These are phyloP conservation scores for Aspergillus sergii DNA, from an alignment of 2,329 filamentous ascomycete genomes.

Conservation along the genomic window DNA sequence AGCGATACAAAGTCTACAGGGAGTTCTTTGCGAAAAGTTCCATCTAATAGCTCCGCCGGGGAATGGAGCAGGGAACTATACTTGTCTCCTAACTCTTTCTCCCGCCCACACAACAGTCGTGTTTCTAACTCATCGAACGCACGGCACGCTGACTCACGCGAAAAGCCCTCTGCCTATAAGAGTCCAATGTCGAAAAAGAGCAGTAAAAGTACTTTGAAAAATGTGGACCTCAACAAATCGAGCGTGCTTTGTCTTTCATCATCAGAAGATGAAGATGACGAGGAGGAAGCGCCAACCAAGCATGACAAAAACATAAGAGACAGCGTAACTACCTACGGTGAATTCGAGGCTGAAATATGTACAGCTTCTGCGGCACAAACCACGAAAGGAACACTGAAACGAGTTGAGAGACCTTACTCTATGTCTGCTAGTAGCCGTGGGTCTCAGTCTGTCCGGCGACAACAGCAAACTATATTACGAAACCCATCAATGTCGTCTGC, in stretches of 20 bases:
- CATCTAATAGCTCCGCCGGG: slow-evolving; percentile 27
- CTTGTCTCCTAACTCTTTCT: slow-evolving; percentile 25
- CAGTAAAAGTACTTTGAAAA: slow-evolving; percentile 40
- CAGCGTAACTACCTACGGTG: slow-evolving; percentile 43
- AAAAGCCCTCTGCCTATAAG: slow-evolving; percentile 22
- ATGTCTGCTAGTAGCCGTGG: slow-evolving; percentile 29
- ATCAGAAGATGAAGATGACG: slow-evolving; percentile 48
- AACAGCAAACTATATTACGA: slow-evolving; percentile 19
- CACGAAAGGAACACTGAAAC: slow-evolving; percentile 31
- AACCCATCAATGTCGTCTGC: slow-evolving; percentile 33
- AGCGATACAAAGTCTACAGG: slow-evolving; percentile 24
- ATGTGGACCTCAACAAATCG: slow-evolving; percentile 45
- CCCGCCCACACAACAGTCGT: slow-evolving; percentile 16
- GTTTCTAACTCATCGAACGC: slow-evolving; percentile 21
- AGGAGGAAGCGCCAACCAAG: slow-evolving; percentile 28
- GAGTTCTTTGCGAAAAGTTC: slow-evolving; percentile 17
- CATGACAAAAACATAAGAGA: slow-evolving; percentile 32
- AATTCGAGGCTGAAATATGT: slow-evolving; percentile 47
- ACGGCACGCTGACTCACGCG: slow-evolving; percentile 20
- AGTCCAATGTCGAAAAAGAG: slow-evolving; percentile 38
- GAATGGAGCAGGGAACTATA: slow-evolving; percentile 29
- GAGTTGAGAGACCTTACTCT: slow-evolving; percentile 30
- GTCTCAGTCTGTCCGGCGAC: slow-evolving; percentile 25
- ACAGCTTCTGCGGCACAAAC: slow-evolving; percentile 44
- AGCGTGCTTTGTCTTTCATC: slow-evolving; percentile 54